Evolutionary conservation across 768 basidiomycete species (phyloP), one percentile per base, ranked within the genome.

Genomic region (Suillus bovinus): DNA sequence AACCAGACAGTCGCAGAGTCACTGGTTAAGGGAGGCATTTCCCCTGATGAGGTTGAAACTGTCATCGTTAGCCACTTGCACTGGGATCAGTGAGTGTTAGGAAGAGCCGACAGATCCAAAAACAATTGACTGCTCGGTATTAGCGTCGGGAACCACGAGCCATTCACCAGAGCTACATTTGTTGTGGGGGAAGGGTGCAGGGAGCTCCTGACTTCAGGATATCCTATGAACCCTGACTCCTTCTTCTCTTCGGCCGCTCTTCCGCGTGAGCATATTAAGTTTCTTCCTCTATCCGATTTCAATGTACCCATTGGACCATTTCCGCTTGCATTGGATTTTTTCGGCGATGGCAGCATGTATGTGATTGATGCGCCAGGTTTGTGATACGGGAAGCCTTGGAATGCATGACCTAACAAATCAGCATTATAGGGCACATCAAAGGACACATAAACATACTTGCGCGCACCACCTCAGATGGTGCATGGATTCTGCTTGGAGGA

Each of bases 291-390:
- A 42, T 52, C 61, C 17, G 74, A 72, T 0, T 79, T 78, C 70
- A 41, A 57, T 39, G 66, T 68, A 22, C 72, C 80, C n/a, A 67
- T 84, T 46, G 82, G 82, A 1, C 80, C 81, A 1, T 84, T 83
- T 69, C 80, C 81, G 10, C 67, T 59, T 59, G 80, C 83, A 8
- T 66, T 79, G 41, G 84, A 87, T 70, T 81, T 77, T 66, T 84
- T 79, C 67, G 78, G 78, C 24, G 85, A 87, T 67, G 85, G 84
- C 1, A 82, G 80, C 63, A 68, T 84, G 22, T 86, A 82, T 67
- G 76, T 86, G 65, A 68, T 86, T 61, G 81, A 86, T 65, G 79
- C 84, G 1, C 77, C 83, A 0, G 84, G 61, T 62, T 22, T 20
- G 56, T 46, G 22, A 7, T 9, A 22, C 46, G n/a, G 9, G 4